Conservation (phyloP, 495 filamentous ascomycete genomes). For the Aspergillus nidulans region DNA sequence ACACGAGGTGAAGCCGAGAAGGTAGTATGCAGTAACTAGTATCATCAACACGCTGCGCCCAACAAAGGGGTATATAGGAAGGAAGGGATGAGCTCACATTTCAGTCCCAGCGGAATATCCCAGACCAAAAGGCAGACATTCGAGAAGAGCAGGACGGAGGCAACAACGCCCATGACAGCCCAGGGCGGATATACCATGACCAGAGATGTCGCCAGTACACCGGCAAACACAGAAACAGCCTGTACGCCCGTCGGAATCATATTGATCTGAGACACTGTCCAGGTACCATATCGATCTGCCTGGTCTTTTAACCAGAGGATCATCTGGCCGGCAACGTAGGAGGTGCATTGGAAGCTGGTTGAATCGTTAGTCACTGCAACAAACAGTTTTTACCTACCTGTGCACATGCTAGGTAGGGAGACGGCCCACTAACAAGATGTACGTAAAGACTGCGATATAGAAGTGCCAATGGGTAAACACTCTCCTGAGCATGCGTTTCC, state of each 20-base stretch:
- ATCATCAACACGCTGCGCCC: neutral
- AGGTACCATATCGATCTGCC: constrained; percentile 10
- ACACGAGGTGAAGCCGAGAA: constrained; percentile 17
- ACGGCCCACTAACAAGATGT: constrained; percentile 13
- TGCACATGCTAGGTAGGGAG: neutral
- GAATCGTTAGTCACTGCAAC: neutral
- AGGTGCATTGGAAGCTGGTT: constrained; percentile 17
- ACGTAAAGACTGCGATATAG: constrained; percentile 15
- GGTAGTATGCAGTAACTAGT: constrained; percentile 18
- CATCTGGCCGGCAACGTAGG: constrained; percentile 18
- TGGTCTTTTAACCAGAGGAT: constrained; percentile 21
- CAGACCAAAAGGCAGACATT: constrained; percentile 19
- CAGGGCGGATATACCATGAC: constrained; percentile 21
- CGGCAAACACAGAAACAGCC: constrained; percentile 13
- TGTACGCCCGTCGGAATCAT: constrained; percentile 21
- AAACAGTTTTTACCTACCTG: neutral
- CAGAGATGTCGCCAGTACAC: constrained; percentile 16
- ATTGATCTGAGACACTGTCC: constrained; percentile 19
- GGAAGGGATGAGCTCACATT: constrained; percentile 4
- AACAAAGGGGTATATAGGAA: neutral
- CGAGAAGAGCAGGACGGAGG: constrained; percentile 14
- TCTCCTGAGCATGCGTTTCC: constrained; percentile 17
- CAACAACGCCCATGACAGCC: constrained; percentile 16
- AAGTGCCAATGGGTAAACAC: constrained; percentile 20
- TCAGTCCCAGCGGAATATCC: constrained; percentile 18